These are phyloP conservation scores for Cladosporium velox DNA, from an alignment of 2,329 filamentous ascomycete genomes.

Conservation along the genomic window DNA sequence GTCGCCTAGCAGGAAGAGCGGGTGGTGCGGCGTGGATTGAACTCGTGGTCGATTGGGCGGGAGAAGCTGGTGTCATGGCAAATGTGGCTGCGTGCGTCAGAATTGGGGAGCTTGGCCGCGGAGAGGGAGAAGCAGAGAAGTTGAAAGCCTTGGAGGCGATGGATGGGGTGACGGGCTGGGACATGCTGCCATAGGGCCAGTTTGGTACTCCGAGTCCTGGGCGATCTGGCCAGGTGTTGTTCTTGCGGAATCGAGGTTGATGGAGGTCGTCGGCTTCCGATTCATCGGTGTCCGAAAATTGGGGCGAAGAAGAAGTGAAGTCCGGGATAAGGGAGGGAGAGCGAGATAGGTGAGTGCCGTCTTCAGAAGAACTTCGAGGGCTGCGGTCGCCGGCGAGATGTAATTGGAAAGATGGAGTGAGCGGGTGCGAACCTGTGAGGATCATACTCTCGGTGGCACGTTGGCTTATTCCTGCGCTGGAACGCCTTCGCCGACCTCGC, in stretches of 20 bases:
- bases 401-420: neutral
- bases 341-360: neutral
- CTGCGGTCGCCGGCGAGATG: conserved; percentile 1
- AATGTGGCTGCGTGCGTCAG: conserved; percentile 6
- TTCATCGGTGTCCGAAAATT: conserved; percentile 14
- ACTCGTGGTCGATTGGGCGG: conserved; percentile 9
- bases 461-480: neutral
- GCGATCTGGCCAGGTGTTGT: conserved; percentile 24
- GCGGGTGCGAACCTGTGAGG: neutral
- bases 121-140: neutral
- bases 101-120: conserved; percentile 14
- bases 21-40: neutral
- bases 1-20: conserved; percentile 34
- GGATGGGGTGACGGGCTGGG: conserved; percentile 34
- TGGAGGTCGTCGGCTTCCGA: conserved; percentile 12
- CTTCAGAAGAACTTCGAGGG: conserved; percentile 17
- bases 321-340: conserved; percentile 8
- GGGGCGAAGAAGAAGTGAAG: conserved; percentile 14
- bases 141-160: conserved; percentile 23
- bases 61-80: conserved; percentile 15
- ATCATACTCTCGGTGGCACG: conserved; percentile 15
- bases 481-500: neutral
- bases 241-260: neutral
- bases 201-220: conserved; percentile 24
- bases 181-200: conserved; percentile 27